Evolutionary conservation across 441 rosid genomes (phyloP).

Genomic region (Populus hybrid): DNA sequence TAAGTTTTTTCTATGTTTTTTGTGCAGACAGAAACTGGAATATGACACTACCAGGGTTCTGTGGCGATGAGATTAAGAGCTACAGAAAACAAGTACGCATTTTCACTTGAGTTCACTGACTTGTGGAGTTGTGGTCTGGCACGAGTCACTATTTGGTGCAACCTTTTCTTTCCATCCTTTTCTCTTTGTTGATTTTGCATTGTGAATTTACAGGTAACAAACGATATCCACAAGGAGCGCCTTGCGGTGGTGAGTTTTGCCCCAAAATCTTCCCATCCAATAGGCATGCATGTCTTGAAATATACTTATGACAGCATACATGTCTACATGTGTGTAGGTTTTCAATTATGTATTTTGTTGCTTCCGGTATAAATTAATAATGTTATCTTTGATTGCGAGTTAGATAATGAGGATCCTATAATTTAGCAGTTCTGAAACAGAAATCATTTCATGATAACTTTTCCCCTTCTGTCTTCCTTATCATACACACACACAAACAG

Average conservation of each 20-base stretch:
- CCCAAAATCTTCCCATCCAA: constrained; percentile 5
- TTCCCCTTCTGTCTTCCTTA: neutral
- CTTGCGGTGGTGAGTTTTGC: constrained; percentile 60
- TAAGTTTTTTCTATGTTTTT: constrained; percentile 15
- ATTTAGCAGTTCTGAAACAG: neutral
- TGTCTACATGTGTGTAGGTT: neutral
- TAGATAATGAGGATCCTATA: neutral
- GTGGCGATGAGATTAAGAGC: constrained; percentile 86
- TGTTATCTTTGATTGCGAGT: neutral
- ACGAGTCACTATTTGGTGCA: neutral
- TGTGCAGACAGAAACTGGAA: constrained; percentile 84
- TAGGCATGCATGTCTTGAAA: neutral
- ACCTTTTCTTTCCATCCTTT: constrained; percentile 1
- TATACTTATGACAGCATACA: neutral
- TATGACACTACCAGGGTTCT: constrained; percentile 80
- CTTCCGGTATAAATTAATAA: neutral
- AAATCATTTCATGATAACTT: neutral
- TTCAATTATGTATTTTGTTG: neutral
- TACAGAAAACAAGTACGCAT: constrained; percentile 63
- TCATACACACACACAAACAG: neutral
- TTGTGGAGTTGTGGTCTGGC: neutral
- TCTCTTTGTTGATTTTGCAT: constrained; percentile 7
- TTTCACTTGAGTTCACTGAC: constrained; percentile 4
- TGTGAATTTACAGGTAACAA: constrained; percentile 51
- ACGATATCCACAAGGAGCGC: constrained; percentile 86